Conservation (phyloP, 768 basidiomycete species). For the Termitomyces sp. region DNA sequence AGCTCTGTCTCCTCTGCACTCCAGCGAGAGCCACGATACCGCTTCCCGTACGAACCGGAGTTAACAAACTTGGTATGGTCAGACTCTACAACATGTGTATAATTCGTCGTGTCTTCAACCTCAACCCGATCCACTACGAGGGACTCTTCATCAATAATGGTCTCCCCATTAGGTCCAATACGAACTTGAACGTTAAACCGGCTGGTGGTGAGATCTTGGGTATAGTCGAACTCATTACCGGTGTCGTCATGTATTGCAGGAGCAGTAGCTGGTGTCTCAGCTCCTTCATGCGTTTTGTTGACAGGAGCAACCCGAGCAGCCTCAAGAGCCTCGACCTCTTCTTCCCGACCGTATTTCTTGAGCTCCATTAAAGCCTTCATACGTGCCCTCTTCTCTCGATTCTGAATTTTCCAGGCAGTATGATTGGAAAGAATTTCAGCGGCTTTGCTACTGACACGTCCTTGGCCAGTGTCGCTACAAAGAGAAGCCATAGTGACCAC, state of each 20-base stretch:
- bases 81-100: slow-evolving; percentile 76
- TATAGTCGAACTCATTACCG: slow-evolving; percentile 65
- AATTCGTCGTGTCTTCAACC: slow-evolving; percentile 59
- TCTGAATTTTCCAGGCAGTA: slow-evolving; percentile 63
- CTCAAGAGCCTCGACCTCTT: slow-evolving; percentile 30
- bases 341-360: slow-evolving; percentile 65
- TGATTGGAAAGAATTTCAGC: slow-evolving; percentile 67
- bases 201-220: slow-evolving; percentile 56
- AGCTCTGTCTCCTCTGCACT: slow-evolving; percentile 84
- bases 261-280: slow-evolving; percentile 10
- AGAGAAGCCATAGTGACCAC: slow-evolving; percentile 76
- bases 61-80: slow-evolving; percentile 85
- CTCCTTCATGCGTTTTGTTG: slow-evolving; percentile 11
- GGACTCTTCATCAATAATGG: slow-evolving; percentile 82
- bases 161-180: slow-evolving; percentile 82
- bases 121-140: slow-evolving; percentile 75
- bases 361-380: slow-evolving; percentile 63
- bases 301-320: slow-evolving; percentile 13
- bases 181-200: slow-evolving; percentile 83
- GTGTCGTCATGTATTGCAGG: slow-evolving; percentile 34
- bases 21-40: slow-evolving; percentile 81
- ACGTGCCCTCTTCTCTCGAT: slow-evolving; percentile 57
- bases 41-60: slow-evolving; percentile 74
- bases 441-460: slow-evolving; percentile 75
- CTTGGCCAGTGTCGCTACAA: slow-evolving; percentile 73